Base-by-base conservation (phyloP, 345 rosid genomes). In the Mangifera indica region DNA sequence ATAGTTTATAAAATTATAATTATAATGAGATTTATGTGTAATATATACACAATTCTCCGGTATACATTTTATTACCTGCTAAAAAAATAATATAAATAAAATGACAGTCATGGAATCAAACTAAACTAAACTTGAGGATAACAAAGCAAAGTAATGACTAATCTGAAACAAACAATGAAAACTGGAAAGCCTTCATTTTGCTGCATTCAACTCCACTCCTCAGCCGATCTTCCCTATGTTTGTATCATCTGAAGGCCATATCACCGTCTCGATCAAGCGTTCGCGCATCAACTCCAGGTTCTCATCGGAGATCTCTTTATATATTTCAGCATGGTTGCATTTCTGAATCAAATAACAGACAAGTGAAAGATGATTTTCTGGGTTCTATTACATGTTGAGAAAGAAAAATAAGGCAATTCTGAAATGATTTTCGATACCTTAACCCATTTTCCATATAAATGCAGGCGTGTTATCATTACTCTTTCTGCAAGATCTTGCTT, bases 391-490 rank as follows among this genome's bases (percentile, higher is more conserved):
- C 0, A 10, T 44, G 22, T 49, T 20, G 12, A 20, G 25, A 11
- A 20, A 0, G 20, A 12, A 59, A 52, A 21, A 17, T 21, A 40
- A 56, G 66, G 54, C 26, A 4, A 59, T 14, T 62, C 42, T 7
- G 37, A 46, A 24, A 1, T 13, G 32, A 29, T 29, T 26, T 62
- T 9, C 5, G 10, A 64, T 81, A 95, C 99, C 98, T 94, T 94
- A 45, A 84, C 79, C 99, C 99, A 94, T 71, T 92, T 90, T 56
- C 96, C 98, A 60, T 94, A 94, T 70, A 94, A 77, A 81, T 90
- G 97, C 57, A 94, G 98, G 10, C 99, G 88, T 1, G 99, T 94
- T 67, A 94, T 81, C 99, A 94, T 94, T 75, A 94, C 97, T 84
- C 99, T 83, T 75, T 94, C 98, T 2, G 98, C 98, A 12, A 94